Conservation (phyloP, 768 basidiomycete species). For the Lactifluus volemus region DNA sequence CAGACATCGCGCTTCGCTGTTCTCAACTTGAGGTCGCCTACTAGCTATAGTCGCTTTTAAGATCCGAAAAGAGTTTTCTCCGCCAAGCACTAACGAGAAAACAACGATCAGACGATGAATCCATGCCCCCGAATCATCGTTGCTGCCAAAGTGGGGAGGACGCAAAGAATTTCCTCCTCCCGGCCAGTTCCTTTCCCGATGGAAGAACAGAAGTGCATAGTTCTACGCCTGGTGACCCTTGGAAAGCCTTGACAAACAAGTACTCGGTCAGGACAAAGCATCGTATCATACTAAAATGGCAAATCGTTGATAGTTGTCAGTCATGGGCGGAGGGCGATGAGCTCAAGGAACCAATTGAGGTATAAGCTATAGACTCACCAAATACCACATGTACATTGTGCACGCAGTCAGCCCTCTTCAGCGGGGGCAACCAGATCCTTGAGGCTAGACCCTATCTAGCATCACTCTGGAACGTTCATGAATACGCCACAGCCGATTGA, state of each 20-base stretch:
- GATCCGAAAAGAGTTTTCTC: neutral
- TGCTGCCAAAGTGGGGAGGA: neutral
- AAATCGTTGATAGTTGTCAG: neutral
- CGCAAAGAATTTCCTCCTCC: slow-evolving; percentile 1
- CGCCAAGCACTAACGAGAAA: neutral
- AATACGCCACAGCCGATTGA: neutral
- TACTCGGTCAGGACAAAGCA: neutral
- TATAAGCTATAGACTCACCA: neutral
- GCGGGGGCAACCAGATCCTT: neutral
- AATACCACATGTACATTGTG: neutral
- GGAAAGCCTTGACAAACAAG: slow-evolving; percentile 1
- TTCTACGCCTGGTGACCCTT: neutral
- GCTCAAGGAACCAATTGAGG: neutral
- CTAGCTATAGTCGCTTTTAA: neutral
- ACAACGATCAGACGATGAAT: neutral
- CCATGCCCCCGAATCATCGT: neutral
- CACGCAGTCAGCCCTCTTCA: neutral
- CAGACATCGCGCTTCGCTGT: neutral
- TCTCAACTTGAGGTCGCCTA: neutral
- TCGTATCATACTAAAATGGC: neutral
- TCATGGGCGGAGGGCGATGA: neutral
- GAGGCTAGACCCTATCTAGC: neutral
- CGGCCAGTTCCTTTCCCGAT: neutral
- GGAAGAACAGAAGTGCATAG: neutral
- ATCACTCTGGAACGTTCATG: neutral